Evolutionary conservation across 2,329 filamentous ascomycete genomes (phyloP), one percentile per base, ranked within the genome.

Genomic region (Penicillium carneum): DNA sequence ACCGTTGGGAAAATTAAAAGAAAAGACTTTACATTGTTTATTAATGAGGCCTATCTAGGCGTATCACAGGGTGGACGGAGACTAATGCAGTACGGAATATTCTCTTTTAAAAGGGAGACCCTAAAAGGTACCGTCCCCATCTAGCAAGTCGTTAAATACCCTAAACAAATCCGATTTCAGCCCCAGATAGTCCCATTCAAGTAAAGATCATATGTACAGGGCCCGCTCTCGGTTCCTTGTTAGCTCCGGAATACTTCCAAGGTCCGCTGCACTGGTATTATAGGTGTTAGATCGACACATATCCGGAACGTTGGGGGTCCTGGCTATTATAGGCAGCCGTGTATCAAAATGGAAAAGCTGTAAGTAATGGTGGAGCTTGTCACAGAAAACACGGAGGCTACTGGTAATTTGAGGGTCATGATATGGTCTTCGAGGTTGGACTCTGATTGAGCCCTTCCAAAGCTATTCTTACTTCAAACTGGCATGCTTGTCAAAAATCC

Each of bases 1-100:
- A 50, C 65, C 65, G 68, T 69, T 70, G 42, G 41, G 9, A 46
- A 18, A 42, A 41, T 47, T 29, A 36, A 34, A 42, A 34, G 23
- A 39, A 43, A n/a, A 20, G 23, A 16, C 26, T 50, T 34, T 47
- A 56, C n/a, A 38, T 36, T 38, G 14, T 16, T 31, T 42, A 31
- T 18, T 39, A 55, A 43, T 36, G 20, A 20, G 50, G 43, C 33
- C 20, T 56, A 31, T 53, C 43, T 57, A 33, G 41, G 45, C 31
- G 50, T 20, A 23, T n/a, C n/a, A 39, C 4, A 34, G 36, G 46
- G 12, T 12, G 20, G 51, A n/a, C 36, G 20, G 11, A 36, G 29
- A 43, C 20, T 31, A 45, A 26, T 6, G 23, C 23, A 26, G 26
- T 38, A 29, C 29, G 7, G 14, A 33, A 3, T 33, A 36, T 11